These are phyloP conservation scores for Cercospora zeina DNA, from an alignment of 2,329 filamentous ascomycete species.

Conservation along the genomic window DNA sequence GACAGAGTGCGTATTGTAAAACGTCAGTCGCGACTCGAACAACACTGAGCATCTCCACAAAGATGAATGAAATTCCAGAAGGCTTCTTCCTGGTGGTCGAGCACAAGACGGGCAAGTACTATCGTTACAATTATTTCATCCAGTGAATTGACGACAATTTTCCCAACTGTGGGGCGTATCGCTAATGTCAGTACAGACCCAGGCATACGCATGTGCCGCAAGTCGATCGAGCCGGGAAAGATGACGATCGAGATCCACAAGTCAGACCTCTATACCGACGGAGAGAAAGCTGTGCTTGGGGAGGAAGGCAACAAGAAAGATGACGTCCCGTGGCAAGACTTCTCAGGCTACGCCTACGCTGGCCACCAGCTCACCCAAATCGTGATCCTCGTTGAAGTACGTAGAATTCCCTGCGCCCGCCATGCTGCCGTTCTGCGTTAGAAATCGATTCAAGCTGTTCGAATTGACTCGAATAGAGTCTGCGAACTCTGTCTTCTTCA, in stretches of 20 bases:
- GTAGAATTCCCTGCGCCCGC: slow-evolving; percentile 38
- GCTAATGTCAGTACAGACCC: slow-evolving; percentile 14
- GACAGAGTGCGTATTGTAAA: no score
- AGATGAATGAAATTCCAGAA: background rate
- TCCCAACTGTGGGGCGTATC: no score
- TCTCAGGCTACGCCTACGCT: slow-evolving; percentile 20
- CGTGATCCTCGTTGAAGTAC: slow-evolving; percentile 34
- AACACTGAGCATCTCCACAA: background rate
- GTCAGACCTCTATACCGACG: slow-evolving; percentile 21
- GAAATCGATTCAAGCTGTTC: slow-evolving; percentile 50
- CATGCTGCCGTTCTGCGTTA: slow-evolving; percentile 50
- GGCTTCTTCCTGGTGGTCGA: slow-evolving; percentile 19
- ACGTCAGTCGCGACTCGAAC: background rate
- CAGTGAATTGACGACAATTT: no score
- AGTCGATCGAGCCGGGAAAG: slow-evolving; percentile 18
- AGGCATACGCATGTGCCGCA: slow-evolving; percentile 21
- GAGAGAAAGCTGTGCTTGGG: slow-evolving; percentile 11
- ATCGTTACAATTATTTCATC: no score
- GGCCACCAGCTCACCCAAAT: slow-evolving; percentile 25
- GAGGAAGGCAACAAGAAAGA: slow-evolving; percentile 7
- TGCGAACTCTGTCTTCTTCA: slow-evolving; percentile 50
- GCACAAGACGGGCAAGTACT: slow-evolving; percentile 24
- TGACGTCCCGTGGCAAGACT: slow-evolving; percentile 24
- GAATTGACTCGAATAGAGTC: slow-evolving; percentile 41
- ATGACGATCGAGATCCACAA: slow-evolving; percentile 25